Conservation (phyloP, 345 rosid genomes). For the Salix dunnii region DNA sequence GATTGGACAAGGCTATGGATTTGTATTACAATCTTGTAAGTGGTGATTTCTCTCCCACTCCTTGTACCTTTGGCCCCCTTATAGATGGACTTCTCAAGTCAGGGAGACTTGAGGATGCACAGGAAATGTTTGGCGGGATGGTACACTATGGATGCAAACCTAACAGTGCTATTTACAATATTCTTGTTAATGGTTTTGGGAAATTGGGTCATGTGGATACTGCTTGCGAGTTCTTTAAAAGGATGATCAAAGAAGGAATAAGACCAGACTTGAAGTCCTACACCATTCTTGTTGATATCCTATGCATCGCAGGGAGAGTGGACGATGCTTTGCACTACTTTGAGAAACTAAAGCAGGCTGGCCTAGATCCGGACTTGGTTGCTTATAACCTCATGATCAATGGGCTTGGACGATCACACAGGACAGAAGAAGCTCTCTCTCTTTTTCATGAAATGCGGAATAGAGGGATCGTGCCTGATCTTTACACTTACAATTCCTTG, state of each 20-base stretch:
- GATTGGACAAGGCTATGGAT: slow-evolving; percentile 63
- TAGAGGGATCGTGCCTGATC: slow-evolving; percentile 62
- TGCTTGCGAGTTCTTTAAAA: slow-evolving; percentile 60
- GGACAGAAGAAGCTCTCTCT: slow-evolving; percentile 61
- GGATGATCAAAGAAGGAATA: slow-evolving; percentile 72
- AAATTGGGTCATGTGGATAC: slow-evolving; percentile 65
- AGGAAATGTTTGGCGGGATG: slow-evolving; percentile 76
- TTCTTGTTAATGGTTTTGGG: slow-evolving; percentile 79
- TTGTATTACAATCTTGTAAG: slow-evolving; percentile 69
- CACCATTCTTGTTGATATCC: slow-evolving; percentile 67
- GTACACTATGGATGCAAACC: slow-evolving; percentile 68
- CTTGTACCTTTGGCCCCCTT: slow-evolving; percentile 83
- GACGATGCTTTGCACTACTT: slow-evolving; percentile 74
- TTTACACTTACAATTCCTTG: slow-evolving; percentile 75
- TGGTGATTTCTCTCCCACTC: slow-evolving; percentile 66
- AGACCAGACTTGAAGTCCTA: slow-evolving; percentile 93
- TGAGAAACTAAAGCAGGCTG: slow-evolving; percentile 55
- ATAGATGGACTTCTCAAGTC: slow-evolving; percentile 71
- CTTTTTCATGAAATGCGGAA: slow-evolving; percentile 65
- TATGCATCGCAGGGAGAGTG: slow-evolving; percentile 63
- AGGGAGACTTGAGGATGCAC: slow-evolving; percentile 62
- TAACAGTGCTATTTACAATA: slow-evolving; percentile 81
- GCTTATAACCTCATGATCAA: slow-evolving; percentile 74
- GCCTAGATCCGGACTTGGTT: slow-evolving; percentile 59
- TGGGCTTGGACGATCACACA: slow-evolving; percentile 64